Conservation (phyloP, 2,329 filamentous ascomycete genomes). For the Monosporascus sp. region DNA sequence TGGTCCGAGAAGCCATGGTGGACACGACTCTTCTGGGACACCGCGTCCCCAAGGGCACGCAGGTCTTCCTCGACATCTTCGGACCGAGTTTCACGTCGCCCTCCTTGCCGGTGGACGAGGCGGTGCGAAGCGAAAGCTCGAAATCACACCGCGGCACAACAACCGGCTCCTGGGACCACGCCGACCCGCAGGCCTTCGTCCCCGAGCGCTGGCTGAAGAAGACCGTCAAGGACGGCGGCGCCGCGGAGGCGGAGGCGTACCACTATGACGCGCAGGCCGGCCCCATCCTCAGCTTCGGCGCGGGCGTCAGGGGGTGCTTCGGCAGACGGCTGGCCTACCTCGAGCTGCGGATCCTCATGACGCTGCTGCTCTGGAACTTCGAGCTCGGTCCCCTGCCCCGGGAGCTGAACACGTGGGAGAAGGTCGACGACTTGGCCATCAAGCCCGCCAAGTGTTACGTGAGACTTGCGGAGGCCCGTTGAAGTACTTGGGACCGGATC, state of each 20-base stretch:
- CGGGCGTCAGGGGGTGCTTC: slow-evolving; percentile 14
- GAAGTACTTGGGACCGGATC: too few relatives aligned
- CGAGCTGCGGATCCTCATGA: slow-evolving; percentile 11
- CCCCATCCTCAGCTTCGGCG: slow-evolving; percentile 11
- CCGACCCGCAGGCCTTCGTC: slow-evolving; percentile 39
- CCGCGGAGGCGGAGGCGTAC: too few relatives aligned
- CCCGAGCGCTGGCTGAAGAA: slow-evolving; percentile 18
- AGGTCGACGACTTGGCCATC: neutral
- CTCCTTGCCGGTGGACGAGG: slow-evolving; percentile 35
- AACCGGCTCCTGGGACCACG: slow-evolving; percentile 50
- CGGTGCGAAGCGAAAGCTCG: slow-evolving; percentile 43
- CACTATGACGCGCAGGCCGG: slow-evolving; percentile 12
- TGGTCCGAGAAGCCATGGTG: slow-evolving; percentile 50
- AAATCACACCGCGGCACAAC: slow-evolving; percentile 42
- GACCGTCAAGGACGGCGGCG: neutral
- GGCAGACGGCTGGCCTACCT: slow-evolving; percentile 15
- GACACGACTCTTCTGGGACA: slow-evolving; percentile 62
- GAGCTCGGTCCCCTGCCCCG: slow-evolving; percentile 3
- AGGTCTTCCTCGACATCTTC: slow-evolving; percentile 39
- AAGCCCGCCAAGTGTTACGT: neutral
- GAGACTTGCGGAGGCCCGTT: too few relatives aligned
- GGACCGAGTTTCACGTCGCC: slow-evolving; percentile 44
- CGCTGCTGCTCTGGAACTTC: slow-evolving; percentile 18
- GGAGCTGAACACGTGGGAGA: slow-evolving; percentile 47
- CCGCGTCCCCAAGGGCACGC: slow-evolving; percentile 63